A percentile compares a stretch with the other conserved stretches of the same genome.
Evolutionary conservation across 2,329 filamentous ascomycete species (phyloP).

Genomic region (Fusarium sterilihyphosum): DNA sequence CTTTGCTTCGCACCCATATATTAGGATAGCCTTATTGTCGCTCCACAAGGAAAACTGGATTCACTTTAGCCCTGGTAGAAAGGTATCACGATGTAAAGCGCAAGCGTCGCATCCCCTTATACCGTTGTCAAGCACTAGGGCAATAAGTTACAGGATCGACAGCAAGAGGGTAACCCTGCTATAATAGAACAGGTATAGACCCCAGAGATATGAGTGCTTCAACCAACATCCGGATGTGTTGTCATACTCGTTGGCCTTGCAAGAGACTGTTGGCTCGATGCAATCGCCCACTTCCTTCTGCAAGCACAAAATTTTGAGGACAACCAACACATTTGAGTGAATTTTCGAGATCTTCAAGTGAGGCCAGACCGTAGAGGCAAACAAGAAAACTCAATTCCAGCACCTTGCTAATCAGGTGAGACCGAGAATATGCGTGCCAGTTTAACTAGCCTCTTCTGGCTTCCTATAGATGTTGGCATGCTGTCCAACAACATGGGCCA

Average conservation of each 20-base stretch:
- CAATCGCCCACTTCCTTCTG: slow-evolving; percentile 2
- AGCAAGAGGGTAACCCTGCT: not conserved
- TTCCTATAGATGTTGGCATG: slow-evolving; percentile 16
- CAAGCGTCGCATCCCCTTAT: not conserved
- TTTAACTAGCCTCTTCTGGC: not conserved
- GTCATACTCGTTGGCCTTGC: not conserved
- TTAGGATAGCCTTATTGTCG: not conserved
- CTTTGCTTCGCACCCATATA: not conserved
- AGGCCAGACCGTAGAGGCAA: not conserved
- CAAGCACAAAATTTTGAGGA: not conserved
- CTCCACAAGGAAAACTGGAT: too few species aligned
- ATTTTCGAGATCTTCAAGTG: not conserved
- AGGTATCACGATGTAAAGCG: not conserved
- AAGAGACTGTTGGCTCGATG: slow-evolving; percentile 26
- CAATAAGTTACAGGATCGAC: not conserved
- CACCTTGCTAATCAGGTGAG: slow-evolving; percentile 39
- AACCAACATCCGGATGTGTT: slow-evolving; percentile 21
- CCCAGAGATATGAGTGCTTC: not conserved
- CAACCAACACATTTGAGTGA: slow-evolving; percentile 17
- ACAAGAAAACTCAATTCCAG: not conserved
- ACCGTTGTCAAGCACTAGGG: not conserved
- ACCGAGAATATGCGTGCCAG: slow-evolving; percentile 32
- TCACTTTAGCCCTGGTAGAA: not conserved
- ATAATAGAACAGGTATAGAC: not conserved
- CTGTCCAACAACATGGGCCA: not conserved